phyloP scores from a whole-genome alignment of 1,284 basidiomycete genomes.

The Mycena sp. region DNA sequence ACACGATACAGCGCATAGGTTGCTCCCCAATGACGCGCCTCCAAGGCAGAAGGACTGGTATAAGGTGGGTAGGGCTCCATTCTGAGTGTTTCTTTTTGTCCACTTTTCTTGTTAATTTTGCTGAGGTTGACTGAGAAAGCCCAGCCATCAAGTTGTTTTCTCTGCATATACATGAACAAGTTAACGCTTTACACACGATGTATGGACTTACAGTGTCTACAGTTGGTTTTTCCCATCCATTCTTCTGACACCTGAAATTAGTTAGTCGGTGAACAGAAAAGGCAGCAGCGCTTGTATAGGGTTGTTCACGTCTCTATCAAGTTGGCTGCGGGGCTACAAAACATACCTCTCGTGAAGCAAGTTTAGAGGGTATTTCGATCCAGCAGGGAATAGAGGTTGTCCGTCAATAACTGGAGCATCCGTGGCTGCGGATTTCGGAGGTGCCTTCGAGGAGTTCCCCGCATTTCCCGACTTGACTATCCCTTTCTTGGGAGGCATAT shows the following conservation, averaged over 20 bases:
- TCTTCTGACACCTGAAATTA: slow-evolving; percentile 77
- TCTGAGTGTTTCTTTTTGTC: slow-evolving; percentile 74
- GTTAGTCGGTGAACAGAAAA: background rate
- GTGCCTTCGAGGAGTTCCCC: slow-evolving; percentile 69
- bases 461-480: slow-evolving; percentile 90
- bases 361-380: slow-evolving; percentile 83
- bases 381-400: slow-evolving; percentile 79
- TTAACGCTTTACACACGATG: background rate
- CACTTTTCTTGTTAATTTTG: slow-evolving; percentile 74
- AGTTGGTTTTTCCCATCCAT: slow-evolving; percentile 82
- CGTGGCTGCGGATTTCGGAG: background rate
- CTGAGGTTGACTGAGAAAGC: slow-evolving; percentile 72
- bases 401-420: slow-evolving; percentile 43
- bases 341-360: slow-evolving; percentile 78
- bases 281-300: too few relatives aligned
- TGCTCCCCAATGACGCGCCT: slow-evolving; percentile 90
- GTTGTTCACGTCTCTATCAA: too few relatives aligned
- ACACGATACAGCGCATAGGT: slow-evolving; percentile 90
- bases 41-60: slow-evolving; percentile 66
- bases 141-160: slow-evolving; percentile 59
- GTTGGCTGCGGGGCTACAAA: too few relatives aligned
- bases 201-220: slow-evolving; percentile 21
- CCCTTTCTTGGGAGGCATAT: slow-evolving; percentile 79
- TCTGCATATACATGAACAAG: background rate
- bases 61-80: slow-evolving; percentile 79